A percentile compares a stretch with the other conserved stretches of the same genome.
Evolutionary conservation across 2,329 filamentous ascomycete genomes (phyloP).

Genomic region (Paraconiothyrium sp.): DNA sequence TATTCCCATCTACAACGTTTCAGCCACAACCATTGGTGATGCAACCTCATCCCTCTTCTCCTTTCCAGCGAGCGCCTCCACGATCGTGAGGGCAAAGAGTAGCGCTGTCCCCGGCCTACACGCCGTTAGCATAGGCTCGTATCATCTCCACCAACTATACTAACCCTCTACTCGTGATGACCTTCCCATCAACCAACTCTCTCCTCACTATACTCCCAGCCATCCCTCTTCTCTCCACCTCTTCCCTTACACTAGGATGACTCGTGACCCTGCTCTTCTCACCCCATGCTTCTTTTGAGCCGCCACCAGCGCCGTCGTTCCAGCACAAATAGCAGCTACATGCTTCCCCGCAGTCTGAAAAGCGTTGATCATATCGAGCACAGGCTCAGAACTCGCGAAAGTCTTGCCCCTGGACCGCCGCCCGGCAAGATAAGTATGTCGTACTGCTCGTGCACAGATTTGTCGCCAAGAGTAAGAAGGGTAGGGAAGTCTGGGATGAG

Average conservation of each 20-base stretch:
- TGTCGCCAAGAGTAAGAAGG: conserved; percentile 26
- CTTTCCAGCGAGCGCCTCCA: conserved; percentile 49
- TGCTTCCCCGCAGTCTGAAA: conserved; percentile 44
- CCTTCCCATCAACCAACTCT: conserved; percentile 45
- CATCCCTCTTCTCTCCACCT: conserved; percentile 35
- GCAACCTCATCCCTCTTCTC: conserved; percentile 61
- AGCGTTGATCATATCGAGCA: conserved; percentile 39
- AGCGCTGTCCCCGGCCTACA: conserved; percentile 51
- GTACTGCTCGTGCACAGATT: conserved; percentile 29
- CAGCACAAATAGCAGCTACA: conserved; percentile 51
- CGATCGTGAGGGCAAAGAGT: conserved; percentile 50
- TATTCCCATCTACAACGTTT: conserved; percentile 26
- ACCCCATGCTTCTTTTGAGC: conserved; percentile 28
- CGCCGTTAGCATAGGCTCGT: conserved; percentile 16
- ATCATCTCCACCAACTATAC: conserved; percentile 15
- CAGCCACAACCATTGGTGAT: conserved; percentile 57
- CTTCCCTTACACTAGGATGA: conserved; percentile 50
- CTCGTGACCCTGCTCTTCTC: conserved; percentile 45
- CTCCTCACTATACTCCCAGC: conserved; percentile 50
- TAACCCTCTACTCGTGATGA: conserved; percentile 50
- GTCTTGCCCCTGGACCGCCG: conserved; percentile 49
- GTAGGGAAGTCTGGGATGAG: conserved; percentile 47
- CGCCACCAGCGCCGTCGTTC: conserved; percentile 50
- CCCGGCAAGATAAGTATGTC: conserved; percentile 52
- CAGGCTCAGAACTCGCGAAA: conserved; percentile 35